Base-by-base conservation (phyloP, 2,329 filamentous ascomycete genomes). In the Phyllosticta citribraziliensis region DNA sequence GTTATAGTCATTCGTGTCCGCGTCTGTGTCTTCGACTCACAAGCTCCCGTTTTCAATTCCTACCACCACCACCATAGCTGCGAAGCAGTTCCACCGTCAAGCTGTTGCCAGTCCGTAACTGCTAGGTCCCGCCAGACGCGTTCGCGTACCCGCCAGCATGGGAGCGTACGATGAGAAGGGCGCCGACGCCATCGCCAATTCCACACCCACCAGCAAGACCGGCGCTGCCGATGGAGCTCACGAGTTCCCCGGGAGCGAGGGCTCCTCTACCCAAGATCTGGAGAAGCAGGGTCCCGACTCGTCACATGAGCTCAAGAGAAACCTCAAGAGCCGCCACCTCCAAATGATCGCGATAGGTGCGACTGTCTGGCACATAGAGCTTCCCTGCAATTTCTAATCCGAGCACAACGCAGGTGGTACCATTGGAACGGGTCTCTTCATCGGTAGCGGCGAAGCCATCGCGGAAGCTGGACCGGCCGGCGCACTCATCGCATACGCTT, bases 341-440 rank as follows among this genome's bases (percentile, higher is more conserved):
- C 72, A 74, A 58, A 73, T 75, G 60, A 72, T 75, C 52, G 73
- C 73, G 9, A 73, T 75, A 63, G 73, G 73, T 72, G 64, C 24
- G 68, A 64, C 10, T 47, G n/a, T 14, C 40, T 47, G 40, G 40
- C 40, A 47, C 40, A 47, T n/a, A n/a, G 17, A 47, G 40, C 40
- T 14, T 30, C 52, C 20, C 27, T 33, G 20, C 35, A 2, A 2
- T 25, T 57, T 24, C 35, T 17, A 24, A 51, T 24, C 55, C 52
- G 24, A 56, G 20, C 20, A 51, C 8, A 62, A 68, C 57, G 50
- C 24, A 72, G 70, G 70, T 60, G 73, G 73, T 50, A 74, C 73
- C 50, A 80, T 82, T 59, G 80, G 80, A 52, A 82, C 80, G 30
- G 80, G 81, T 68, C 72, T 83, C 3, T 83, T 82, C 67, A 76